phyloP scores from a whole-genome alignment of 805 yeast genomes.

The Alloascoidea africana region DNA sequence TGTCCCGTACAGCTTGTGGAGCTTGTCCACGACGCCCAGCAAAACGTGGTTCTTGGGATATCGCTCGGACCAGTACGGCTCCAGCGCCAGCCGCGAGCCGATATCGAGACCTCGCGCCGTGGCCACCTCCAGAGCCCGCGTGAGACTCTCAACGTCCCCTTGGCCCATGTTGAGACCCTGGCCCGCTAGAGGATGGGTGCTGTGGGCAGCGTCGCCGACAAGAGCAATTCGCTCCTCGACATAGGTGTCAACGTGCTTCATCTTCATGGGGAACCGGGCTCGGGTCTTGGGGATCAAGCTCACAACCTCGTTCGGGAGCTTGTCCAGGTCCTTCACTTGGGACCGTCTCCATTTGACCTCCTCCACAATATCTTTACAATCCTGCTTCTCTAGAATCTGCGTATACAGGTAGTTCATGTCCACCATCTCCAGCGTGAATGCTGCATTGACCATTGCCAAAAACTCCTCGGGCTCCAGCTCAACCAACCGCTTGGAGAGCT shows the following conservation, averaged over 20 bases:
- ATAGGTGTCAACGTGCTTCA: slow-evolving; percentile 86
- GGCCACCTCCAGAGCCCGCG: slow-evolving; percentile 55
- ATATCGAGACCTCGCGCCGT: slow-evolving; percentile 72
- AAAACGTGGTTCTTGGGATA: slow-evolving; percentile 68
- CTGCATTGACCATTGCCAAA: slow-evolving; percentile 68
- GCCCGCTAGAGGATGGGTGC: slow-evolving; percentile 95
- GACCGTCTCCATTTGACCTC: slow-evolving; percentile 61
- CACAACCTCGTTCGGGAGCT: slow-evolving; percentile 51
- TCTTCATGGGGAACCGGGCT: slow-evolving; percentile 77
- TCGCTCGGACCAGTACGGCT: slow-evolving; percentile 75
- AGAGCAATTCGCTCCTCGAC: slow-evolving; percentile 73
- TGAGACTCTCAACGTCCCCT: slow-evolving; percentile 67
- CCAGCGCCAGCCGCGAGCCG: slow-evolving; percentile 67
- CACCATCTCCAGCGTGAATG: slow-evolving; percentile 58
- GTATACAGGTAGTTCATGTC: slow-evolving; percentile 63
- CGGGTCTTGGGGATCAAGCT: slow-evolving; percentile 48
- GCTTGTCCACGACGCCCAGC: slow-evolving; percentile 80
- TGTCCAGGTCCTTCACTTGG: slow-evolving; percentile 33
- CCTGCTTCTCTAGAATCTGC: slow-evolving; percentile 21
- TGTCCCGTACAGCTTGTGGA: slow-evolving; percentile 75
- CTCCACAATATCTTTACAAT: slow-evolving; percentile 31
- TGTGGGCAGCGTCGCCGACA: slow-evolving; percentile 98
- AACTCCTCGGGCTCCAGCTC: slow-evolving; percentile 47
- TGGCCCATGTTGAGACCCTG: slow-evolving; percentile 98
- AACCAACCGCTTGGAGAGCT: slow-evolving; percentile 46